These are phyloP conservation scores for Colletotrichum ledebouriae DNA, from an alignment of 2,329 filamentous ascomycete genomes.

Conservation along the genomic window DNA sequence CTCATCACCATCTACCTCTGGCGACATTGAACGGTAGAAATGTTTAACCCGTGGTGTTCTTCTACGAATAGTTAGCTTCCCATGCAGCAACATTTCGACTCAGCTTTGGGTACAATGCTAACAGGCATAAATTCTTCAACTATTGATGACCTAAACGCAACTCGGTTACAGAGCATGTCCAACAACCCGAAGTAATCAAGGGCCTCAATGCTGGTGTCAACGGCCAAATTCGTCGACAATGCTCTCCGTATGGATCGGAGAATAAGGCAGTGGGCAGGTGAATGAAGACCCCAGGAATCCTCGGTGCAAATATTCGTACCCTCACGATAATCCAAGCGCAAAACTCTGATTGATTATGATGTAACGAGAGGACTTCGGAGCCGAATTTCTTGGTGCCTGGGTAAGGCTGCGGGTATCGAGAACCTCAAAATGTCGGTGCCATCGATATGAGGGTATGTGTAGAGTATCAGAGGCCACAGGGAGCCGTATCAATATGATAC, in stretches of 20 bases:
- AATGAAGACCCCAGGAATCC: neutral
- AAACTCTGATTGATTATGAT: neutral
- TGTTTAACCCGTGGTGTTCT: no score
- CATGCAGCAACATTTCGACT: no score
- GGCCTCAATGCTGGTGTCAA: neutral
- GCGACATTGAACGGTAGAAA: no score
- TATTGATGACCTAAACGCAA: no score
- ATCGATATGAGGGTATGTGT: neutral
- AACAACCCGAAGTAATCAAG: no score
- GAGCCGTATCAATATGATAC: conserved; percentile 23
- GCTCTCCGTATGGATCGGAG: neutral
- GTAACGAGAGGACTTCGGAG: no score
- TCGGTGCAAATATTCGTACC: neutral
- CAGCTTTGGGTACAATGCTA: no score
- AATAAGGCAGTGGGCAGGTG: neutral
- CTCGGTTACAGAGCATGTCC: neutral
- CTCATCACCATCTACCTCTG: no score
- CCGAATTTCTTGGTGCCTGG: neutral
- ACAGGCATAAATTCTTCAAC: no score
- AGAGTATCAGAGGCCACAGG: neutral
- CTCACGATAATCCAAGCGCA: neutral
- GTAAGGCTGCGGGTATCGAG: conserved; percentile 3
- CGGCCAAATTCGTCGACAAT: neutral
- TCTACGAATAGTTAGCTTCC: no score
- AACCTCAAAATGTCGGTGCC: neutral